phyloP scores from a whole-genome alignment of 2,329 filamentous ascomycete genomes.

The Trichoderma citrinoviride region DNA sequence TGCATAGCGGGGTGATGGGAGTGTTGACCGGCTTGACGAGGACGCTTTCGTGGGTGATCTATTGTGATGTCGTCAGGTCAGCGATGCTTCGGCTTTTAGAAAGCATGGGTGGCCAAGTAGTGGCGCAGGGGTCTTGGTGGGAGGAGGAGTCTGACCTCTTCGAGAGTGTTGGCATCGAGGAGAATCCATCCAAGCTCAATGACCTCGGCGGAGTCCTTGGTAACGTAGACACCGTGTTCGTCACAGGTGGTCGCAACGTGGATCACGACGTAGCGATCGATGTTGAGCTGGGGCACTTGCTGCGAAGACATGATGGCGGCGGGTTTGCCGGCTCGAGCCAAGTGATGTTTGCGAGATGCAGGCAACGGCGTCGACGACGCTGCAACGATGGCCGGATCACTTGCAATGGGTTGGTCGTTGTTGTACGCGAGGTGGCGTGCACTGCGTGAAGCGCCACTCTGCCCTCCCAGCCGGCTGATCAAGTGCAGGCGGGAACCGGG shows the following conservation, averaged over 20 bases:
- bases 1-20: slow-evolving; percentile 96
- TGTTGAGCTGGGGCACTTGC: slow-evolving; percentile 58
- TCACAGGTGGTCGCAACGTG: slow-evolving; percentile 99
- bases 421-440: too few relatives aligned
- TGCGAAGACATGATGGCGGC: slow-evolving; percentile 41
- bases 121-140: slow-evolving; percentile 17
- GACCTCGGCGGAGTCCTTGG: slow-evolving; percentile 97
- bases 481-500: slow-evolving; percentile 22
- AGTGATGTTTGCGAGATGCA: slow-evolving; percentile 22
- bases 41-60: slow-evolving; percentile 94
- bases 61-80: slow-evolving; percentile 26
- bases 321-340: slow-evolving; percentile 25
- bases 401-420: slow-evolving; percentile 11
- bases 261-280: slow-evolving; percentile 97
- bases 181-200: slow-evolving; percentile 99
- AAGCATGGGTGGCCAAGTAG: slow-evolving; percentile 12
- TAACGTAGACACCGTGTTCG: slow-evolving; percentile 98
- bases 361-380: slow-evolving; percentile 22
- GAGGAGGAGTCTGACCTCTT: slow-evolving; percentile 68
- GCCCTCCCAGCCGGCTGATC: slow-evolving; percentile 34
- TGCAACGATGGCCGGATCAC: slow-evolving; percentile 21
- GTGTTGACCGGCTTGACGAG: slow-evolving; percentile 99
- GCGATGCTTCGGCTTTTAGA: slow-evolving; percentile 14
- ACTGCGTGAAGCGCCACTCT: too few relatives aligned
- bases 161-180: slow-evolving; percentile 83